Evolutionary conservation across 169 alveolate species (phyloP), one percentile per base, ranked within the genome.

Genomic region (Plasmodium chabaudi): DNA sequence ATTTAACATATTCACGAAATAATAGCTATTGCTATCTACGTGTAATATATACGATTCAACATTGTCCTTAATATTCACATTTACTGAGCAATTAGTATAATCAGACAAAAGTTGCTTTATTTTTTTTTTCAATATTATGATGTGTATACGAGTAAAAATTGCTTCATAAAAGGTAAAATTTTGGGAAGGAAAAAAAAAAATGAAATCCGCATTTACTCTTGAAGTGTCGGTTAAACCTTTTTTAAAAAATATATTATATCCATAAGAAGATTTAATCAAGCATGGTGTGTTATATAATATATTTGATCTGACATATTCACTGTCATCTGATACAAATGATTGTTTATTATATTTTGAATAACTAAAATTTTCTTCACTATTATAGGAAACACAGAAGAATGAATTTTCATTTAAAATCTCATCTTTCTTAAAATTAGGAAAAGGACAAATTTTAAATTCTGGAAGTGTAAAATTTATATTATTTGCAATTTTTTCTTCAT

Each of bases 261-360:
- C 90, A 23, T 82, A 65, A n/a, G 90, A 82, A 34, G 84, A 67
- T 67, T 82, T 82, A 82, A 82, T 82, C 63, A 82, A 82, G 47
- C 90, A 82, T 44, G 90, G 90, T 49, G 39, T 82, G 12, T 59
- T 82, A 82, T 61, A 82, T 39, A 82, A 47, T 51, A 82, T 70
- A 34, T 12, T 65, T 42, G 53, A 59, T 56, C 47, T 82, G 21
- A 67, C 25, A 42, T 82, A 39, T 61, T 65, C 25, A 67, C 67
- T 68, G 34, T 82, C 84, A 25, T 82, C 84, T 34, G 79, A 65
- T 23, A 67, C 44, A 67, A 82, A 82, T 82, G 56, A 65, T 56
- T 69, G 67, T 21, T 82, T 17, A 51, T 59, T 82, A 34, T 1
- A 3, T 57, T 82, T 71, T 12, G 90, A 61, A 55, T 65, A 82